Conservation (phyloP, 495 filamentous ascomycete genomes). For the Achaetomiella virescens region DNA sequence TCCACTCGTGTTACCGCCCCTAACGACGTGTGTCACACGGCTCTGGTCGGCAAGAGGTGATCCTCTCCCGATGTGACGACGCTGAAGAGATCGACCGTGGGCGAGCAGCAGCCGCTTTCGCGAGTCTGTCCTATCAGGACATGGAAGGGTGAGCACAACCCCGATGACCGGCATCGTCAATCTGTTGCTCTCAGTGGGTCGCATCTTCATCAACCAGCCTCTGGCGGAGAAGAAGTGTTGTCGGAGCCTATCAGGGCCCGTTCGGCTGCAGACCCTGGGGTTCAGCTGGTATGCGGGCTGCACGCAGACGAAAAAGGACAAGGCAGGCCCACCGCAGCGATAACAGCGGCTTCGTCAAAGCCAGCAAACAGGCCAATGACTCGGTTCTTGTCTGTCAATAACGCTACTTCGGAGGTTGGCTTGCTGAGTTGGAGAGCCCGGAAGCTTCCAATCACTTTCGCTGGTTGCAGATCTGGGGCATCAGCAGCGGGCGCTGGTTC, state of each 20-base stretch:
- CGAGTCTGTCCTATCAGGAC: background rate
- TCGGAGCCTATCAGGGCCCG: slow-evolving; percentile 2
- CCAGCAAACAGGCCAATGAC: too few species aligned
- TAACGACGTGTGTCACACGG: background rate
- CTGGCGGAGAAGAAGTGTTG: background rate
- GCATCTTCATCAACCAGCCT: background rate
- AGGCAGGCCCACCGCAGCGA: slow-evolving; percentile 6
- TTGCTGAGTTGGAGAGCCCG: too few species aligned
- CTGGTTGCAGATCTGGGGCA: too few species aligned
- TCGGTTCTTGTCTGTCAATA: too few species aligned
- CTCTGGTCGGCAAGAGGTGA: background rate
- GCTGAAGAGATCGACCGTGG: background rate
- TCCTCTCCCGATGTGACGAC: background rate
- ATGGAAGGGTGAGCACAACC: background rate
- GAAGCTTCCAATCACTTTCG: too few species aligned
- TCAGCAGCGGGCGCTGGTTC: too few species aligned
- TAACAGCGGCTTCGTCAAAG: slow-evolving; percentile 4
- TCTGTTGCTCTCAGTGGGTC: background rate
- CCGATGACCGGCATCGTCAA: background rate
- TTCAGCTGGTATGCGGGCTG: slow-evolving; percentile 15
- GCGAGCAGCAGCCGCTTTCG: background rate
- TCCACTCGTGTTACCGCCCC: background rate
- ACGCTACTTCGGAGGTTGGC: too few species aligned
- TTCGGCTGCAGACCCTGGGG: background rate
- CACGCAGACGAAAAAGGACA: slow-evolving; percentile 7